Evolutionary conservation across 768 basidiomycete genomes (phyloP), one percentile per base, ranked within the genome.

Genomic region (Auriscalpium vulgare): DNA sequence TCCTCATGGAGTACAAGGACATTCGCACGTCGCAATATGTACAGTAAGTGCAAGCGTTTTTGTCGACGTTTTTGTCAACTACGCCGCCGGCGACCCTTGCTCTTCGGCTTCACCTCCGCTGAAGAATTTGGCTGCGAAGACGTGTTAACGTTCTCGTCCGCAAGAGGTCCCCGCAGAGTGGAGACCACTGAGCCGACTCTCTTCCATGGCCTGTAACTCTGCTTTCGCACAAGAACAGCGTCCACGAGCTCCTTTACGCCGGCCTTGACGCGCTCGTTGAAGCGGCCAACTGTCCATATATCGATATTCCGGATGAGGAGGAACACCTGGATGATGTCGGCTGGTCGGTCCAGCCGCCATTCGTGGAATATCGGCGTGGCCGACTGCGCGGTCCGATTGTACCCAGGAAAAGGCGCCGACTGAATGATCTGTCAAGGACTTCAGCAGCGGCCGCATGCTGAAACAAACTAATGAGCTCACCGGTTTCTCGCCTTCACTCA

Each of bases 271-370:
- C 70, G 70, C 10, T 72, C 60, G 16, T 69, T 64, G 62, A 83
- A 83, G 13, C 66, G 65, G 37, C 67, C 65, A 21, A 69, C 68
- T 1, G 80, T 82, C 80, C 78, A 83, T 9, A 50, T 55, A 55
- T 83, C 81, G 50, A 82, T 75, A 55, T 82, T 80, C 51, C 74
- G 72, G 50, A 81, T 70, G 14, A 82, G 65, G 53, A 81, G 72
- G 67, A 75, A 80, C 10, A 82, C 72, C 58, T 75, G 61, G 1
- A 78, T 66, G 47, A 80, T 80, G 55, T 79, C 74, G 37, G 66
- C 65, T 0, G 79, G 74, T 8, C 63, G 61, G 29, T 75, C 70
- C 46, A 83, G 61, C 23, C 74, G 64, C 81, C 82, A 81, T 60
- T 80, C 75, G 54, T 78, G 72, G 63, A 77, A 79, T 9, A 67